These are phyloP conservation scores for Aphanomyces stellatus DNA, from an alignment of 352 stramenopile genomes.

Conservation along the genomic window DNA sequence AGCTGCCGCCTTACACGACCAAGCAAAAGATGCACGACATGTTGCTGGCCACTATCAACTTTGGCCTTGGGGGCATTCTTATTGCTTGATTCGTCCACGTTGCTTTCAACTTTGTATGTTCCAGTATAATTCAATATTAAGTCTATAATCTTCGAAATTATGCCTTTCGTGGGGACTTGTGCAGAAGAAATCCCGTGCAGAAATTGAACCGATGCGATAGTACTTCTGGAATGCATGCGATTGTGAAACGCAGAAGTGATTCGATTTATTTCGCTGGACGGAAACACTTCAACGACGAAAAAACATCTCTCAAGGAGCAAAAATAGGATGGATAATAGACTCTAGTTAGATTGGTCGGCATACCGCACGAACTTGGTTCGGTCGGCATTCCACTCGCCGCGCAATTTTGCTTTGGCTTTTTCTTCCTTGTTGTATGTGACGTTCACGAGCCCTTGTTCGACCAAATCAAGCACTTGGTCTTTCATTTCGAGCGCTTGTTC, in stretches of 20 bases:
- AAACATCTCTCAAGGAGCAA: too few species aligned
- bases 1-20: slow-evolving; percentile 90
- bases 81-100: slow-evolving; percentile 37
- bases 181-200: too few species aligned
- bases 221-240: too few species aligned
- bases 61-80: slow-evolving; percentile 85
- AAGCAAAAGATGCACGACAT: slow-evolving; percentile 86
- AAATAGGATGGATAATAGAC: too few species aligned
- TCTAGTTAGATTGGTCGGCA: slow-evolving; percentile 10
- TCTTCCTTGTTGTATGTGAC: slow-evolving; percentile 54
- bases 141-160: not conserved
- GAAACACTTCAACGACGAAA: too few species aligned
- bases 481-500: slow-evolving; percentile 60
- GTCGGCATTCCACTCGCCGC: slow-evolving; percentile 14
- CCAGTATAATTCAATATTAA: too few species aligned
- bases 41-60: slow-evolving; percentile 91
- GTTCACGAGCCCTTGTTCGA: slow-evolving; percentile 63
- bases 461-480: slow-evolving; percentile 45
- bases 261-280: too few species aligned
- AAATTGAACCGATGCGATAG: too few species aligned
- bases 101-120: too few species aligned
- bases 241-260: too few species aligned
- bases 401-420: not conserved
- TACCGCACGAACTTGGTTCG: slow-evolving; percentile 20
- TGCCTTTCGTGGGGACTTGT: not conserved